Conservation (phyloP, 441 rosid species). For the Erysimum cheiri region DNA sequence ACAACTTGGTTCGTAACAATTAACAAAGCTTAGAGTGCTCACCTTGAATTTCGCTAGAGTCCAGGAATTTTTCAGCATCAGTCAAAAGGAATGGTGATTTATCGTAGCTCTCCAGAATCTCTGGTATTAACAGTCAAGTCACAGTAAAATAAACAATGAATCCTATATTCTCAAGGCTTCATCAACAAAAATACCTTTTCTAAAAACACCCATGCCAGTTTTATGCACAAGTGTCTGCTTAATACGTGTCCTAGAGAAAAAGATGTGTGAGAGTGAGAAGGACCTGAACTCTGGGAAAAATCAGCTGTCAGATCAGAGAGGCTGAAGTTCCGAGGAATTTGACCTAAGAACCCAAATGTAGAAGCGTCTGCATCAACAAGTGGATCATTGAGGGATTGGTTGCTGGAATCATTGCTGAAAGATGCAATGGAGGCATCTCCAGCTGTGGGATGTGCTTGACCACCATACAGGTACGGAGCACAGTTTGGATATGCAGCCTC, state of each 20-base stretch:
- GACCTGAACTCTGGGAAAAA: slow-evolving; percentile 90
- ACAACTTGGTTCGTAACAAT: not conserved
- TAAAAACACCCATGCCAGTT: too few species aligned
- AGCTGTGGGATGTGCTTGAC: slow-evolving; percentile 68
- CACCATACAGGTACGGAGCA: slow-evolving; percentile 69
- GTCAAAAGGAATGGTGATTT: slow-evolving; percentile 76
- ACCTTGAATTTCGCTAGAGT: slow-evolving; percentile 84
- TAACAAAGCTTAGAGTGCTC: slow-evolving; percentile 19
- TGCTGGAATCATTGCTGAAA: slow-evolving; percentile 76
- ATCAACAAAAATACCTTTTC: too few species aligned
- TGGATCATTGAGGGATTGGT: slow-evolving; percentile 72
- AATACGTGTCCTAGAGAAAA: not conserved
- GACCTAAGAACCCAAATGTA: slow-evolving; percentile 76
- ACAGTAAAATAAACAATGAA: slow-evolving; percentile 3
- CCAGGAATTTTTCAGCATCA: slow-evolving; percentile 67
- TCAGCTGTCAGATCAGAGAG: slow-evolving; percentile 90
- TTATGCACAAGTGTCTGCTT: not conserved
- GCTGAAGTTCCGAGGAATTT: slow-evolving; percentile 84
- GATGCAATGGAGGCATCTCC: slow-evolving; percentile 71
- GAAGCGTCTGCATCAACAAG: slow-evolving; percentile 74
- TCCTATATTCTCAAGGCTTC: not conserved
- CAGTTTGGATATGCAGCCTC: slow-evolving; percentile 70
- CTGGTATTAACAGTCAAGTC: slow-evolving; percentile 47
- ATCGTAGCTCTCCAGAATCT: slow-evolving; percentile 76
- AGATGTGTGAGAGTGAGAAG: slow-evolving; percentile 32